Base-by-base conservation (phyloP, 148 eudicot species). In the Dysphania ambrosioides region DNA sequence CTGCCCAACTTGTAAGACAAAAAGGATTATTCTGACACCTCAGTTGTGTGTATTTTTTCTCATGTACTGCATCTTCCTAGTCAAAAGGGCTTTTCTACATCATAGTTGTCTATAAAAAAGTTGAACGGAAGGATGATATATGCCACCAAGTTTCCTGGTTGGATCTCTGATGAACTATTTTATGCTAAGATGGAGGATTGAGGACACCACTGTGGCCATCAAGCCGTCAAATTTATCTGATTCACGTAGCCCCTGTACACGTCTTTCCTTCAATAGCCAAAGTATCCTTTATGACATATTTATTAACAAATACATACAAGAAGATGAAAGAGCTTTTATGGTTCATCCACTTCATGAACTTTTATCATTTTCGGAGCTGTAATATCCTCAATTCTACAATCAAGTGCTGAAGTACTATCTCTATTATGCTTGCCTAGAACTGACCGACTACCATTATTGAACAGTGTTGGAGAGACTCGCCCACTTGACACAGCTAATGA, bases 351-450 rank as follows among this genome's bases (percentile, higher is more conserved):
- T 35, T 78, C 84, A 35, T 79, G 75, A 56, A 84, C 66, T 64
- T 82, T 75, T 24, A 77, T 68, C 4, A 70, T 75, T 72, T 86
- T 88, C 0, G 87, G 78, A 60, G 74, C 75, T 47, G 79, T 74
- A 24, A 85, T 38, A 32, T 79, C 70, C 53, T 71, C 83, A 7
- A 68, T 56, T 32, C 49, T 68, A 30, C 77, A 76, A 12, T 75
- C 79, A 2, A 47, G 62, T 10, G 68, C 5, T 47, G 44, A 21
- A 67, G 55, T 62, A 21, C 26, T 61, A 35, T 79, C 86, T 71
- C 84, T 73, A 19, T 75, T 63, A 72, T 83, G 84, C 72, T 83
- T 86, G 35, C 84, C 86, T n/a, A 77, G 79, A 68, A 76, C 73
- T 75, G 34, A 30, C 18, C 77, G 75, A 23, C 60, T 53, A 12